These are phyloP conservation scores for Volvox reticuliferus DNA, from an alignment of 139 green algal genomes.

Conservation along the genomic window DNA sequence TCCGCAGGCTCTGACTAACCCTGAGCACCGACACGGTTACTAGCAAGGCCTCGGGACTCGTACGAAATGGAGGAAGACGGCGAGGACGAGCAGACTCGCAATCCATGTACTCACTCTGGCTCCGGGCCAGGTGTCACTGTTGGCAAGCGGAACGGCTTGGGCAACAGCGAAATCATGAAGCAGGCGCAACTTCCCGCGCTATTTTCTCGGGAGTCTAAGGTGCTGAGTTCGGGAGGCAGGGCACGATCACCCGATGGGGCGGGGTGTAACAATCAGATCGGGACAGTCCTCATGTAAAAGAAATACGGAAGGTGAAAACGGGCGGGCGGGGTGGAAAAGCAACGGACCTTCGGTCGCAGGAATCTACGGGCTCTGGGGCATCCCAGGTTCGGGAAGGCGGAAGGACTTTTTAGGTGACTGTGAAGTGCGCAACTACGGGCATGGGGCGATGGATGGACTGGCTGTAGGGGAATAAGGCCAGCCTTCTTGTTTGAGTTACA, in stretches of 20 bases:
- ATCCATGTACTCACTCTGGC: no score
- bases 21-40: neutral
- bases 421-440: neutral
- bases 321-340: no score
- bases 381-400: neutral
- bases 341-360: neutral
- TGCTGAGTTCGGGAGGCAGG: neutral
- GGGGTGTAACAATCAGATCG: no score
- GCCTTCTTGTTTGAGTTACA: neutral
- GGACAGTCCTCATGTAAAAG: neutral
- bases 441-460: neutral
- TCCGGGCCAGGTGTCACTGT: neutral
- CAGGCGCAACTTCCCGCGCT: neutral
- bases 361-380: neutral
- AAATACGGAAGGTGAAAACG: neutral
- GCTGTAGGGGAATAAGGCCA: neutral
- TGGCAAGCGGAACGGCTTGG: neutral
- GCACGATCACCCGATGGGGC: neutral
- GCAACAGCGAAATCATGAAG: slow-evolving; percentile 19
- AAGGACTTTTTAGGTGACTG: neutral
- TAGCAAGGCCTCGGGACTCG: neutral
- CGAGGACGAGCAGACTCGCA: neutral
- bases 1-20: neutral
- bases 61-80: neutral
- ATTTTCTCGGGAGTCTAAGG: neutral